phyloP scores from a whole-genome alignment of 768 basidiomycete genomes.

The Xerocomus spinulosus region DNA sequence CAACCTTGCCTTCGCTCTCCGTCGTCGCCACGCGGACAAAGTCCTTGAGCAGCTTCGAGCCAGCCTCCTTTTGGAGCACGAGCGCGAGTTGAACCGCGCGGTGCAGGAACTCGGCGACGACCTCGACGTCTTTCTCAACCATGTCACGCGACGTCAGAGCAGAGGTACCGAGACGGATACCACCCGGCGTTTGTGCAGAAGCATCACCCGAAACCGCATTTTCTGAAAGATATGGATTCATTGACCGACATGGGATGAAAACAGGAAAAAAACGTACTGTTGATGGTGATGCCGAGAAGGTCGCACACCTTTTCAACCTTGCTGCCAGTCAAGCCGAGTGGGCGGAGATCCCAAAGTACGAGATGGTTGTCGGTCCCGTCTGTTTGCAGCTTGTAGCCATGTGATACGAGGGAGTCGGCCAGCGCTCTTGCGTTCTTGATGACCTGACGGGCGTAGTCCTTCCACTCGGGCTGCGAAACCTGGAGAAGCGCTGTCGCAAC shows the following conservation, averaged over 20 bases:
- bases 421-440: slow-evolving; percentile 82
- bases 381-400: slow-evolving; percentile 96
- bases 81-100: slow-evolving; percentile 90
- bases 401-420: slow-evolving; percentile 60
- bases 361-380: slow-evolving; percentile 97
- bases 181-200: slow-evolving; percentile 93
- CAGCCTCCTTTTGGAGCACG: slow-evolving; percentile 89
- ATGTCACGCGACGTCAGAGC: slow-evolving; percentile 94
- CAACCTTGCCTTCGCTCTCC: slow-evolving; percentile 64
- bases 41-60: slow-evolving; percentile 92
- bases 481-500: slow-evolving; percentile 92
- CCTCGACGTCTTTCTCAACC: slow-evolving; percentile 80
- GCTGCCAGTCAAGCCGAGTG: slow-evolving; percentile 92
- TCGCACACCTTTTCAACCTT: slow-evolving; percentile 99
- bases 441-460: slow-evolving; percentile 91
- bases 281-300: slow-evolving; percentile 93
- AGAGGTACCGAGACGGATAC: slow-evolving; percentile 93
- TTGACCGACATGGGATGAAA: background rate
- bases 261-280: slow-evolving; percentile 52
- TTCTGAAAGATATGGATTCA: slow-evolving; percentile 42
- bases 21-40: slow-evolving; percentile 79
- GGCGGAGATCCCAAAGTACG: slow-evolving; percentile 95
- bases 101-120: slow-evolving; percentile 88
- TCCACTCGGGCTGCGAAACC: slow-evolving; percentile 84
- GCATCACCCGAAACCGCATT: slow-evolving; percentile 97